Evolutionary conservation across 768 basidiomycete genomes (phyloP).

Genomic region (Dioszegia hungarica): DNA sequence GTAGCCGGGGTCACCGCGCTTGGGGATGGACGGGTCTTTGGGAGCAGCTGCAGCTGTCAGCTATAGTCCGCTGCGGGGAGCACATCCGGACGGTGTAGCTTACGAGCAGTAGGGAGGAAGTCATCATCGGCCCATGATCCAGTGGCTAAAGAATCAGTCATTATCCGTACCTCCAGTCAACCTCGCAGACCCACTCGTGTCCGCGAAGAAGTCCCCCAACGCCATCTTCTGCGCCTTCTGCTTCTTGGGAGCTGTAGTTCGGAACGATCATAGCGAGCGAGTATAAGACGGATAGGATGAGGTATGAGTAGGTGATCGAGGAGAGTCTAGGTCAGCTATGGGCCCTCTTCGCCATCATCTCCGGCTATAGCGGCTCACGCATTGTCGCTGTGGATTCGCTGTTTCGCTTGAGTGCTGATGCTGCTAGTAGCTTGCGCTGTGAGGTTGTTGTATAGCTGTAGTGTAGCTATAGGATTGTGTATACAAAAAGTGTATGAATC

Average conservation of each 20-base stretch:
- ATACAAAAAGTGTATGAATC: background rate
- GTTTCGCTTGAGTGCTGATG: too few relatives aligned
- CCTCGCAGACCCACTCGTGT: slow-evolving; percentile 57
- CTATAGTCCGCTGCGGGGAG: background rate
- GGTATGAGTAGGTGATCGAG: background rate
- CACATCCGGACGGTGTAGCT: too few relatives aligned
- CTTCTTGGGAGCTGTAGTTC: slow-evolving; percentile 70
- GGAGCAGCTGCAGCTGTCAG: slow-evolving; percentile 26
- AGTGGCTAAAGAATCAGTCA: slow-evolving; percentile 54
- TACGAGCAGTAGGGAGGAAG: slow-evolving; percentile 94
- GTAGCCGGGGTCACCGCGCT: slow-evolving; percentile 47
- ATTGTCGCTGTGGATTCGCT: too few relatives aligned
- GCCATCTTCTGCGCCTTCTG: slow-evolving; percentile 83
- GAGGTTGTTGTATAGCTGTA: too few relatives aligned
- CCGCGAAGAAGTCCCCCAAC: slow-evolving; percentile 85
- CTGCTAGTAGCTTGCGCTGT: too few relatives aligned
- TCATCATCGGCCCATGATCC: slow-evolving; percentile 99
- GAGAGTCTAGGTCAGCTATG: background rate
- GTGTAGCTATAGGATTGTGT: too few relatives aligned
- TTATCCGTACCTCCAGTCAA: background rate
- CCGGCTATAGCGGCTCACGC: too few relatives aligned
- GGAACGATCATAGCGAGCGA: background rate
- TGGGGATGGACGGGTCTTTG: slow-evolving; percentile 38
- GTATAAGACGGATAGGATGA: background rate
- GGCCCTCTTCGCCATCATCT: too few relatives aligned